These are phyloP conservation scores for Saccharomyces hybrid DNA, from an alignment of 1,139 yeast genomes.

Conservation along the genomic window DNA sequence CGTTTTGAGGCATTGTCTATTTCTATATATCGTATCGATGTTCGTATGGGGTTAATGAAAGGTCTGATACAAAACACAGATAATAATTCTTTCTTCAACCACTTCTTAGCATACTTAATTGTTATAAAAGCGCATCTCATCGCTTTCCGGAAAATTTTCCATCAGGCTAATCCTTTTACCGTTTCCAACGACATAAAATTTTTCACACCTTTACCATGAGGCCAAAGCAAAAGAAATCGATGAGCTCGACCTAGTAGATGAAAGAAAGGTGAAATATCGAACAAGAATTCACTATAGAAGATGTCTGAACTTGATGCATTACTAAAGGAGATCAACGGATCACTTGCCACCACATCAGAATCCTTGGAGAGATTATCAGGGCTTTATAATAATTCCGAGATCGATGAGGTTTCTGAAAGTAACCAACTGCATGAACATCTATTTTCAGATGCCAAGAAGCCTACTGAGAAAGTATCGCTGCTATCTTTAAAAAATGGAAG, in stretches of 20 bases:
- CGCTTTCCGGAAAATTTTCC: constrained; percentile 9
- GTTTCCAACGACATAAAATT: not conserved
- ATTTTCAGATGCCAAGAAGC: constrained; percentile 6
- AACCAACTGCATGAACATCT: constrained; percentile 6
- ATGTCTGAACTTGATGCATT: constrained; percentile 22
- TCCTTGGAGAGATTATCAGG: constrained; percentile 16
- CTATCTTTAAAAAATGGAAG: constrained; percentile 70
- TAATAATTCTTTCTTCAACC: not conserved
- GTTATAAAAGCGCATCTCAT: constrained; percentile 10
- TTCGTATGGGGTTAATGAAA: too few relatives aligned
- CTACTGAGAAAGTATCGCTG: constrained; percentile 57
- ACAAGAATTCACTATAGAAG: too few relatives aligned
- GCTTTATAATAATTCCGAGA: constrained; percentile 10
- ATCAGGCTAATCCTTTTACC: not conserved
- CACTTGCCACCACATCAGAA: constrained; percentile 25
- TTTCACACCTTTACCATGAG: not conserved
- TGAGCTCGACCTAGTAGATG: too few relatives aligned
- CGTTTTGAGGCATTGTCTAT: constrained; percentile 84
- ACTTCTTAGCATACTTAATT: not conserved
- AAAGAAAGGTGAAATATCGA: too few relatives aligned
- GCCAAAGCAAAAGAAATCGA: not conserved
- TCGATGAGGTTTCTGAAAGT: constrained; percentile 2
- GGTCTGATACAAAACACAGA: too few relatives aligned
- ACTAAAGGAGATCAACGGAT: constrained; percentile 22
- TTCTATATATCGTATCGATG: not conserved